phyloP scores from a whole-genome alignment of 225 moss, liverwort and hornwort genomes.

The Neckera pumila region DNA sequence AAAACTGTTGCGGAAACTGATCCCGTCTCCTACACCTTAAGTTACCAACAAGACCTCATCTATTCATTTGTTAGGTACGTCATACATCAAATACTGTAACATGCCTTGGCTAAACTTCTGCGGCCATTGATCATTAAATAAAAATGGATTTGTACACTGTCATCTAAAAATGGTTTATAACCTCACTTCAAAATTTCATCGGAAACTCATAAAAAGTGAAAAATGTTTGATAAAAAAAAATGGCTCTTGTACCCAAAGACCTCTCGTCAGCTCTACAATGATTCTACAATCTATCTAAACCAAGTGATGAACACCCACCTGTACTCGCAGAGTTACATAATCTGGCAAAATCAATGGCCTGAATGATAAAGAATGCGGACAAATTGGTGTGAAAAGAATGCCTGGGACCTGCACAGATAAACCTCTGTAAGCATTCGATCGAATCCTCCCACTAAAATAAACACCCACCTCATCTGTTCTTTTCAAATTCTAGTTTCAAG shows the following conservation, averaged over 20 bases:
- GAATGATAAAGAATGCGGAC: constrained; percentile 93
- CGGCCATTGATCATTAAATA: neutral
- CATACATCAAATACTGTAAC: neutral
- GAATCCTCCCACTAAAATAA: neutral
- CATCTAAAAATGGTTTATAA: neutral
- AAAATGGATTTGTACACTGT: neutral
- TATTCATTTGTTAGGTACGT: neutral
- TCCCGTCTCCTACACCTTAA: neutral
- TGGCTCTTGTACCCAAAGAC: neutral
- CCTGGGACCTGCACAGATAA: constrained; percentile 69
- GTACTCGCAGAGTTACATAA: constrained; percentile 64
- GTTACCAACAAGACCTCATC: neutral
- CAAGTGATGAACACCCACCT: constrained; percentile 16
- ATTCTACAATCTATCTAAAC: neutral
- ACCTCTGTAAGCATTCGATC: neutral
- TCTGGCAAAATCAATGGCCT: constrained; percentile 88
- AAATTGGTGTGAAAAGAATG: constrained; percentile 93
- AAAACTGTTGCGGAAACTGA: neutral
- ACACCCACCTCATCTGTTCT: neutral
- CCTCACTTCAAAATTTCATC: neutral
- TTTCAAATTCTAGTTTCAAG: neutral
- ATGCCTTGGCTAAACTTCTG: neutral
- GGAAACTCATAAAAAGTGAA: neutral
- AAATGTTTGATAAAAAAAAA: neutral
- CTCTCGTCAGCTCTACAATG: neutral